Base-by-base conservation (phyloP, 2,329 filamentous ascomycete species). In the Dactylellina parvicollis region DNA sequence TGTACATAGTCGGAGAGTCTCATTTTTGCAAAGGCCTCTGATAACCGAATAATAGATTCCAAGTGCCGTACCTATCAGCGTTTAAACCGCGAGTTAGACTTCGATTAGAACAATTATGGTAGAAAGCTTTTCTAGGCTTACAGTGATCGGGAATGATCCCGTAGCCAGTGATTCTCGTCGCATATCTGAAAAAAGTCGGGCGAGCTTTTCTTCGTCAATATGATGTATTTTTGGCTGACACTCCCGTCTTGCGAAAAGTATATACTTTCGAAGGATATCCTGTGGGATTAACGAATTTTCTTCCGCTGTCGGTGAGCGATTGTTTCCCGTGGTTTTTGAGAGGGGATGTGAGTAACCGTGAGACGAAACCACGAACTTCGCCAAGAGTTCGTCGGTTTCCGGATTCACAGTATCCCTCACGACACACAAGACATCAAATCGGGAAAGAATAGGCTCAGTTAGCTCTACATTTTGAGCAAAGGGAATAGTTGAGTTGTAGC, bases 171-270 rank as follows among this genome's bases (percentile, higher is more conserved):
- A 93, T 82, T 99, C 95, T 77, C 92, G 86, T 77, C 95, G 86
- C 94, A 99, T 98, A 79, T 99, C 95, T 26, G 93, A 91, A 80
- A 98, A 99, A 7, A 99, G 84, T 55, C 94, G 87, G 1, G 95
- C 91, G 30, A 99, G 88, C 84, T 99, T 99, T 82, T 98, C 95
- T 80, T 97, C 92, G 77, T 99, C 95, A 81, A 99, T 96, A 80
- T 98, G 92, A 80, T 97, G 96, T 7, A 99, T 86, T 82, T 96
- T 98, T 7, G 95, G 95, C 60, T 86, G 87, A 81, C 92, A 96
- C 78, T 90, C 90, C 81, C 97, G 92, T 30, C 94, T 87, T 0
- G 95, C 92, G 79, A 97, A 99, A 16, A 98, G 85, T 77, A 99
- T 99, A 81, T 98, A 99, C 82, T 99, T 99, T 76, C 95, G 86